A percentile compares a stretch with the other conserved stretches of the same genome.
phyloP scores from a whole-genome alignment of 495 filamentous ascomycete species.

The Hyaloscypha hepaticicola region DNA sequence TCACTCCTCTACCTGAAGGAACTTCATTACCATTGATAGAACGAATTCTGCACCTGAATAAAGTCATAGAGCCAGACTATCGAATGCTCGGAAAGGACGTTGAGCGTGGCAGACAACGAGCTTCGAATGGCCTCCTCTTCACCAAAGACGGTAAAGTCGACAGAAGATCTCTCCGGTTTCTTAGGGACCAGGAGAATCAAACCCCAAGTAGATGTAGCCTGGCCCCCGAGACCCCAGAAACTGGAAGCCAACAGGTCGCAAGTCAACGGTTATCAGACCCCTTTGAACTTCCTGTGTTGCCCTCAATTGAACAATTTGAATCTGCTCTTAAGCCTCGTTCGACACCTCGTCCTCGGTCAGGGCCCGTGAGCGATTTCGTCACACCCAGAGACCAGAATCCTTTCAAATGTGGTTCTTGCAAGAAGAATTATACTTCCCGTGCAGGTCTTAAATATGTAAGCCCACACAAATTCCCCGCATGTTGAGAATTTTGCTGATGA shows the following conservation, averaged over 20 bases:
- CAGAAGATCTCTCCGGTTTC: conserved; percentile 4
- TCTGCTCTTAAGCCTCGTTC: background rate
- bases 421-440: background rate
- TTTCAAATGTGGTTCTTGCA: background rate
- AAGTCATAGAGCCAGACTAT: conserved; percentile 3
- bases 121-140: background rate
- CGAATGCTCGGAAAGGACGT: background rate
- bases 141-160: conserved; percentile 5
- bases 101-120: background rate
- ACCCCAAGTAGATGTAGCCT: background rate
- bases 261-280: background rate
- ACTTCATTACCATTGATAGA: background rate
- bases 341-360: background rate
- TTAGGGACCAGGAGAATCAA: background rate
- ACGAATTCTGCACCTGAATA: background rate
- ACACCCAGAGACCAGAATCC: background rate
- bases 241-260: background rate
- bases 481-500: background rate
- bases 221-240: background rate
- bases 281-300: background rate
- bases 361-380: background rate
- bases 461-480: background rate
- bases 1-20: background rate
- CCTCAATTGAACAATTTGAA: background rate
- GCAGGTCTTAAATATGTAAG: background rate